Evolutionary conservation across 1,139 yeast genomes (phyloP), one percentile per base, ranked within the genome.

Genomic region (Tardiomyces depauwii): DNA sequence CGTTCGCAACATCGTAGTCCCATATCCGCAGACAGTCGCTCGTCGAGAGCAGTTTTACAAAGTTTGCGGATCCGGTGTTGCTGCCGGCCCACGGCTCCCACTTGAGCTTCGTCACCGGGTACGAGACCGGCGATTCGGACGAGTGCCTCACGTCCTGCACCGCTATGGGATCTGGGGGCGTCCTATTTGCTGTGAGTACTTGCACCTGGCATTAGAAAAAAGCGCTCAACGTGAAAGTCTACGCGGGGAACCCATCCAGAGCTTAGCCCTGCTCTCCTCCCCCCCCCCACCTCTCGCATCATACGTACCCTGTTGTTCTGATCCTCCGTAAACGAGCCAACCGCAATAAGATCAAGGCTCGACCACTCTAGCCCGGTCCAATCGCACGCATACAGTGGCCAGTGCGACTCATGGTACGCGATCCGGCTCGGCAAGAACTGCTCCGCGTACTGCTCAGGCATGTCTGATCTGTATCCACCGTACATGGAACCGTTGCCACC

Each of bases 261-360:
- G n/a, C n/a, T n/a, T n/a, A n/a, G n/a, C n/a, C n/a, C n/a, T n/a
- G n/a, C n/a, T n/a, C n/a, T n/a, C n/a, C n/a, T n/a, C n/a, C n/a
- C n/a, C n/a, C n/a, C n/a, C n/a, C n/a, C n/a, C n/a, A n/a, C n/a
- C n/a, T n/a, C n/a, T n/a, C n/a, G n/a, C n/a, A n/a, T n/a, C n/a
- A n/a, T n/a, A n/a, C 45, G 47, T 18, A 55, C 44, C 25, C 53
- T 73, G 61, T 84, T 85, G 44, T 68, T 65, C 23, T 76, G 66
- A 42, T 85, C 91, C 61, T 86, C 95, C 47, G 82, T 73, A 60
- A 77, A 82, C 0, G 93, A 74, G 14, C 82, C 73, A 27, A 83
- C 62, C 0, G 87, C 93, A 11, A 85, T 63, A 47, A 74, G 67
- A 18, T 80, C 82, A 18, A 62, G 55, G 14, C 69, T 69, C 3